Evolutionary conservation across 139 green algal genomes (phyloP).

Genomic region (Deuterostichococcus epilithicus): DNA sequence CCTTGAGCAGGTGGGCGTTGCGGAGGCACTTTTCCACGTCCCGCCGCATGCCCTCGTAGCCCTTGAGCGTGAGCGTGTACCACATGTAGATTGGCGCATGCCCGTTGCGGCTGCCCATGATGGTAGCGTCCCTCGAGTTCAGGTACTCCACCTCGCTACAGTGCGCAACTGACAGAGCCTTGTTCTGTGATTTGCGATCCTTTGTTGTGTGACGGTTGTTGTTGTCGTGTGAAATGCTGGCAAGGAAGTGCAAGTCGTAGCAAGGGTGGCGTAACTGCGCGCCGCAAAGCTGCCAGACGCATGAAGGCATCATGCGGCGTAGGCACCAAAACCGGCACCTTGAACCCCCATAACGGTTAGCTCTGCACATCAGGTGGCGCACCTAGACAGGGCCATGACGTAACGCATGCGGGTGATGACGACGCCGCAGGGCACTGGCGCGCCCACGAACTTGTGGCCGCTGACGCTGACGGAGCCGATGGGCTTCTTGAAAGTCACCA

Average conservation of each 20-base stretch:
- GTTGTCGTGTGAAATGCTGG: too few species aligned
- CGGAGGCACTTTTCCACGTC: constrained; percentile 92
- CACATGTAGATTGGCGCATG: constrained; percentile 96
- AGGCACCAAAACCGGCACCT: too few species aligned
- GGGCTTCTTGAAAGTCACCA: constrained; percentile 96
- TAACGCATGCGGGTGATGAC: constrained; percentile 74
- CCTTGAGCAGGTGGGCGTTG: constrained; percentile 84
- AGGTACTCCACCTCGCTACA: constrained; percentile 91
- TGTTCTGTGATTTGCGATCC: too few species aligned
- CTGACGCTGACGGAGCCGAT: constrained; percentile 89
- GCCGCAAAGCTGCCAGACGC: too few species aligned
- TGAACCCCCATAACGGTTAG: too few species aligned
- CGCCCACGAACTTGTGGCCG: constrained; percentile 96
- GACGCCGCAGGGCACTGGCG: constrained; percentile 86
- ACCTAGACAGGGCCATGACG: constrained; percentile 28
- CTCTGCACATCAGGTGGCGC: too few species aligned
- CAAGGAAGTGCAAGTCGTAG: neutral
- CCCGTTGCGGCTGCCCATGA: constrained; percentile 95
- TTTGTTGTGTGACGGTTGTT: too few species aligned
- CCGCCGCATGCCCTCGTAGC: constrained; percentile 77
- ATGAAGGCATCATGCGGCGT: too few species aligned
- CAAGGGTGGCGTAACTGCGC: neutral
- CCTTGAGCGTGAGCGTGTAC: constrained; percentile 91
- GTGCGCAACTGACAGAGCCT: neutral
- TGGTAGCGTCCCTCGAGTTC: constrained; percentile 90